Percentiles rank a stretch among this genome's conserved stretches.
These are phyloP conservation scores for Deinandra increscens DNA, from an alignment of 129 eudicot species.

Conservation along the genomic window DNA sequence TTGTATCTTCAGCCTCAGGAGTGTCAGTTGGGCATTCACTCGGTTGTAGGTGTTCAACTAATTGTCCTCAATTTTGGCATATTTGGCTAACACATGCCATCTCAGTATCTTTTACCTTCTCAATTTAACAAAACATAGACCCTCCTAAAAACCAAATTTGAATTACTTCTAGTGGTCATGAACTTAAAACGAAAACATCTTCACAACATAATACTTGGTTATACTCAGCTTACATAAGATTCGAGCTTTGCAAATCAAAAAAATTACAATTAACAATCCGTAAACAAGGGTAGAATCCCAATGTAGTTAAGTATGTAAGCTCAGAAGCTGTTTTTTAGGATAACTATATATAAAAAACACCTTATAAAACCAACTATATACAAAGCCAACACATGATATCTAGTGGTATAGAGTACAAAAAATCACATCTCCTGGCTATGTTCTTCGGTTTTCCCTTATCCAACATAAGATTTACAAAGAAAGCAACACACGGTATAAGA, in stretches of 20 bases:
- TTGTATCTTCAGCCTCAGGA: background rate
- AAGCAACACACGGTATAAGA: slow-evolving; percentile 8
- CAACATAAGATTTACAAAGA: background rate
- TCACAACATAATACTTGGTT: background rate
- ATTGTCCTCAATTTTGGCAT: background rate
- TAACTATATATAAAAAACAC: background rate
- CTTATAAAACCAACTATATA: background rate
- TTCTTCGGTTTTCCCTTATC: background rate
- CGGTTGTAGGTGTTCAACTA: slow-evolving; percentile 10
- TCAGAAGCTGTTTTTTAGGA: background rate
- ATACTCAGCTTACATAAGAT: slow-evolving; percentile 15
- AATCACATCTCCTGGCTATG: slow-evolving; percentile 1
- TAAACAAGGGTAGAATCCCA: background rate
- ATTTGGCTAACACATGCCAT: background rate
- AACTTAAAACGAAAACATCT: background rate
- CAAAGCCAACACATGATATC: slow-evolving; percentile 8
- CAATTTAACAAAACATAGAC: background rate
- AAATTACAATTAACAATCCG: background rate
- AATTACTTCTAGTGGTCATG: slow-evolving; percentile 10
- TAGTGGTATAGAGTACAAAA: background rate
- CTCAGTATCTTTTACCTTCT: slow-evolving; percentile 8
- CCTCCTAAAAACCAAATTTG: background rate
- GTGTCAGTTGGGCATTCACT: slow-evolving; percentile 1
- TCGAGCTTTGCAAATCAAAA: slow-evolving; percentile 9
- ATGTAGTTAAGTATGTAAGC: slow-evolving; percentile 1